Evolutionary conservation across 2,329 filamentous ascomycete species (phyloP), one percentile per base, ranked within the genome.

Genomic region (Chalara sp.): DNA sequence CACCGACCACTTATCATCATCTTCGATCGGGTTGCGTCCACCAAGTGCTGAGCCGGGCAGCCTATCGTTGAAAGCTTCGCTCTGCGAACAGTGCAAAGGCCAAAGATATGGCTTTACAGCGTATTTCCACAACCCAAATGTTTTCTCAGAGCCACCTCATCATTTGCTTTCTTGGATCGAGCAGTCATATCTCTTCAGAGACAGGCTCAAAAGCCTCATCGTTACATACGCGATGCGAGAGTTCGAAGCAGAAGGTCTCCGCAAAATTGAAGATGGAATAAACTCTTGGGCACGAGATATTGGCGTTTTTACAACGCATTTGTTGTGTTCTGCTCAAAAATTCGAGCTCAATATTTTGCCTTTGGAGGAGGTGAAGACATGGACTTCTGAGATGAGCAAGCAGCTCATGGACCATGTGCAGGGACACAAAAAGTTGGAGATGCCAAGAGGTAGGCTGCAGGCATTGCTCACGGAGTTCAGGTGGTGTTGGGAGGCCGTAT

Each of bases 121-220:
- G 4, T 63, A 63, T 44, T 63, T 63, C 49, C 61, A 63, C 47
- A 62, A 62, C 44, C 50, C 41, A 4, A 48, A 42, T 1, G 48
- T 61, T 45, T 61, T 61, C 50, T 12, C 48, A 11, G 41, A 51
- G 10, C 58, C 59, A 50, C 61, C 61, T 30, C 61, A 63, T 37
- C 51, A 49, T 6, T 46, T 63, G 1, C 51, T 63, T 3, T 28
- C 40, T 11, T 33, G 53, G 5, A 48, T 63, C 7, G 61, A 63
- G 46, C 50, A 55, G 29, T 58, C 57, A 3, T 63, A 63, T 42
- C 30, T 56, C 4, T 43, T 60, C 5, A 57, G 53, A 32, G 56
- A 59, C 44, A 55, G 56, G 5, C 51, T 63, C 8, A 48, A 58
- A n/a, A 62, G 53, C 37, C 45, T 62, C 5, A 44, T 63, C 12